Base-by-base conservation (phyloP, 345 rosid species). In the Triadica sebifera region DNA sequence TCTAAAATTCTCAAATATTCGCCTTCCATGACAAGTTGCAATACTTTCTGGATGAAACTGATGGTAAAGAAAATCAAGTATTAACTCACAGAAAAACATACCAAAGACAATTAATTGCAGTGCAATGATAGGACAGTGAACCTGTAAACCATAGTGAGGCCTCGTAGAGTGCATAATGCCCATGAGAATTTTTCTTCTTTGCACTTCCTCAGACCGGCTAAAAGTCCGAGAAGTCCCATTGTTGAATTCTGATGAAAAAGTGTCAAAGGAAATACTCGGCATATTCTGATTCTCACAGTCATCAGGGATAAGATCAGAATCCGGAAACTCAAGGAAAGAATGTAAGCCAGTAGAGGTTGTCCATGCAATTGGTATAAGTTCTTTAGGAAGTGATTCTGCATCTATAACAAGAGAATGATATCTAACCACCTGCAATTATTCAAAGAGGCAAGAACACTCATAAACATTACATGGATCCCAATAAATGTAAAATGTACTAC, bases 21-120 rank as follows among this genome's bases (percentile, higher is more conserved):
- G 87, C 73, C 86, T 91, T 64, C 99, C 97, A 64, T 91, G 80
- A 67, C 79, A 76, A 59, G 98, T 94, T 38, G 98, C 99, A 81
- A 94, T 85, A 82, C 98, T 94, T 81, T 92, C 98, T 13, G 98
- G 98, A 82, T 94, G 98, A 90, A 94, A 94, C 97, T 94, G 87
- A 60, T 69, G 65, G 56, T 13, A 57, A 47, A 78, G 67, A 79
- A 43, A 68, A 71, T 65, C 75, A 86, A 77, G 53, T 62, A 75
- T 68, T 25, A 43, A 53, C 49, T 72, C 16, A 51, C 2, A 37
- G 20, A 67, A 74, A 53, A 65, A 50, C 64, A 62, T 72, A 69
- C 13, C 16, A 37, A 7, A 50, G 19, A 22, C 46, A 43, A 70
- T 19, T 38, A 43, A 61, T 12, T 12, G 71, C 50, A 58, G 58